Conservation (phyloP, 2,329 filamentous ascomycete genomes). For the Aspergillus floridensis region DNA sequence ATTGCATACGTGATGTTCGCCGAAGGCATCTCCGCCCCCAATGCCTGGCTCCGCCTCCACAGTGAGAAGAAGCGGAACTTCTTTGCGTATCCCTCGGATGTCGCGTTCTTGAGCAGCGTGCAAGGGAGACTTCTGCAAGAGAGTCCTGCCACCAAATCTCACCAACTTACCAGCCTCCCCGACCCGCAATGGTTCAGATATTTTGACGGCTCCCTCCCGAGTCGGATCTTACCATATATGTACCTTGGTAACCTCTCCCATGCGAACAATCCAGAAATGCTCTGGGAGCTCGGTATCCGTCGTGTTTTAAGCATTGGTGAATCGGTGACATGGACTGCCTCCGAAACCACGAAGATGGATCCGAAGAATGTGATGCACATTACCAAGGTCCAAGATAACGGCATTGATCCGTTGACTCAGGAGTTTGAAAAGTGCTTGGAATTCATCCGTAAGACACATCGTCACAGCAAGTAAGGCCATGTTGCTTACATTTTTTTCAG, state of each 20-base stretch:
- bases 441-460: conserved; percentile 74
- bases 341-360: conserved; percentile 70
- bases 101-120: conserved; percentile 74
- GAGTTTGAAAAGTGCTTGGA: conserved; percentile 83
- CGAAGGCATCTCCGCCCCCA: conserved; percentile 73
- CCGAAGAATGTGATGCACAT: conserved; percentile 75
- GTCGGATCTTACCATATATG: conserved; percentile 86
- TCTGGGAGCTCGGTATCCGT: conserved; percentile 75
- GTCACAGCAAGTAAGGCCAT: too few relatives aligned
- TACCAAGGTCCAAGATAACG: conserved; percentile 90
- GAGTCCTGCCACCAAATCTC: conserved; percentile 32
- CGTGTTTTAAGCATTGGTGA: conserved; percentile 93
- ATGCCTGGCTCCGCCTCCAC: conserved; percentile 86
- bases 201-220: conserved; percentile 88
- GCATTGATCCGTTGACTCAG: conserved; percentile 83
- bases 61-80: conserved; percentile 81
- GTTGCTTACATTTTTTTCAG: conserved; percentile 47
- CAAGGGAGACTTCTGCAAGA: conserved; percentile 69
- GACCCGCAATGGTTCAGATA: conserved; percentile 76
- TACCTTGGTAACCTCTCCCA: conserved; percentile 92
- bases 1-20: conserved; percentile 94
- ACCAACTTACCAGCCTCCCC: conserved; percentile 27
- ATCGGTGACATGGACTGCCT: conserved; percentile 73
- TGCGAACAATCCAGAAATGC: conserved; percentile 85
- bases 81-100: conserved; percentile 91